Evolutionary conservation across 2,329 filamentous ascomycete species (phyloP).

Genomic region (Uncinocarpus reesii): DNA sequence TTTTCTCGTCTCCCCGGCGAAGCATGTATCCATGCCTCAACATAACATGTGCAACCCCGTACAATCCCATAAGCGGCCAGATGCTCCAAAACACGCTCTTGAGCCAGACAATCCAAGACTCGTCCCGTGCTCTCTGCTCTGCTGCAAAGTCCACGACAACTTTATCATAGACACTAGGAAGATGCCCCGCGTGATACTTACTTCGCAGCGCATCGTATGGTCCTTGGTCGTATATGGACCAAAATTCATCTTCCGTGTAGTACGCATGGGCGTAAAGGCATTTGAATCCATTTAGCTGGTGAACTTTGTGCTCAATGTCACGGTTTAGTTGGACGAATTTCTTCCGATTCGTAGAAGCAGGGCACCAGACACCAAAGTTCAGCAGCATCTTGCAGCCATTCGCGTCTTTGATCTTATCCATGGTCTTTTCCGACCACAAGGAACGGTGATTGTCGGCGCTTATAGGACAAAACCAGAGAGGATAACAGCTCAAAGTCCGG

Average conservation of each 20-base stretch:
- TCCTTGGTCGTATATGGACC: conserved; percentile 32
- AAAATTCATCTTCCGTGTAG: conserved; percentile 51
- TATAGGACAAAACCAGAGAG: conserved; percentile 51
- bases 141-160: conserved; percentile 18
- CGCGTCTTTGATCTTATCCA: not conserved
- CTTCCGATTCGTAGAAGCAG: conserved; percentile 49
- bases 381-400: conserved; percentile 20
- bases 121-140: not conserved
- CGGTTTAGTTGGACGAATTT: conserved; percentile 61
- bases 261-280: conserved; percentile 83
- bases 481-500: conserved; percentile 40
- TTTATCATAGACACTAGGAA: conserved; percentile 33
- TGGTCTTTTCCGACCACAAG: not conserved
- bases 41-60: not conserved
- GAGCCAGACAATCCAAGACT: conserved; percentile 1
- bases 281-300: conserved; percentile 63
- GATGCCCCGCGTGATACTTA: conserved; percentile 30
- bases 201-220: conserved; percentile 30
- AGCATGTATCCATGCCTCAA: conserved; percentile 4
- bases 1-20: not conserved
- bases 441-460: conserved; percentile 15
- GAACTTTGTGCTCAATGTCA: conserved; percentile 58
- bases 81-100: not conserved
- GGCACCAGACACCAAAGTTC: conserved; percentile 63
- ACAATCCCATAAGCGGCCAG: not conserved